phyloP scores from a whole-genome alignment of 306 rosid species.

The Sicyos edulis region DNA sequence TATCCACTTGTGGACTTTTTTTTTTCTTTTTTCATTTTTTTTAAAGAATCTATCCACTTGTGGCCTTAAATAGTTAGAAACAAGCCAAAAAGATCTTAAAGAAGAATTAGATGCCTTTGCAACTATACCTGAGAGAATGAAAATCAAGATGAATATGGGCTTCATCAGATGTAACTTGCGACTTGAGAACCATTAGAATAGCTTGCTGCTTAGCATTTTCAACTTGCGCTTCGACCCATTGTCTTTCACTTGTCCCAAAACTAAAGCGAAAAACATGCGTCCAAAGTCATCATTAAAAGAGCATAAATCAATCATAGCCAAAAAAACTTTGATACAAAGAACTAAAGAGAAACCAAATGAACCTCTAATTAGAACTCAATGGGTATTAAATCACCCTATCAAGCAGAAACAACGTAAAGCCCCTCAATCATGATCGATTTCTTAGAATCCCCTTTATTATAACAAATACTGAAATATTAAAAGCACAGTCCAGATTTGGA shows the following conservation, averaged over 20 bases:
- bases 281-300: constrained; percentile 20
- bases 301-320: not conserved
- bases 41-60: not conserved
- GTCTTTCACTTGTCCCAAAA: constrained; percentile 98
- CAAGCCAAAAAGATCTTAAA: not conserved
- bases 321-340: not conserved
- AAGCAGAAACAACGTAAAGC: not conserved
- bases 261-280: constrained; percentile 34
- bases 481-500: not conserved
- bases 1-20: no score
- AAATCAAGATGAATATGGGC: constrained; percentile 97
- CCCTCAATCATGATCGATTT: constrained; percentile 3
- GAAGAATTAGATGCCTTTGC: constrained; percentile 19
- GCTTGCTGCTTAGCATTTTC: constrained; percentile 97
- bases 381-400: not conserved
- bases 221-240: constrained; percentile 99
- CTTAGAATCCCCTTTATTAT: constrained; percentile 1
- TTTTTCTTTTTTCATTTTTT: no score
- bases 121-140: constrained; percentile 73
- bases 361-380: not conserved
- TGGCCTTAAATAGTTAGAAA: not conserved
- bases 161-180: constrained; percentile 92
- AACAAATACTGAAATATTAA: not conserved
- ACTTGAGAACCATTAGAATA: constrained; percentile 63
- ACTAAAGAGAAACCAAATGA: constrained; percentile 10